Evolutionary conservation across 164 flowering plant genomes (phyloP).

Genomic region (Umbilicus rupestris): DNA sequence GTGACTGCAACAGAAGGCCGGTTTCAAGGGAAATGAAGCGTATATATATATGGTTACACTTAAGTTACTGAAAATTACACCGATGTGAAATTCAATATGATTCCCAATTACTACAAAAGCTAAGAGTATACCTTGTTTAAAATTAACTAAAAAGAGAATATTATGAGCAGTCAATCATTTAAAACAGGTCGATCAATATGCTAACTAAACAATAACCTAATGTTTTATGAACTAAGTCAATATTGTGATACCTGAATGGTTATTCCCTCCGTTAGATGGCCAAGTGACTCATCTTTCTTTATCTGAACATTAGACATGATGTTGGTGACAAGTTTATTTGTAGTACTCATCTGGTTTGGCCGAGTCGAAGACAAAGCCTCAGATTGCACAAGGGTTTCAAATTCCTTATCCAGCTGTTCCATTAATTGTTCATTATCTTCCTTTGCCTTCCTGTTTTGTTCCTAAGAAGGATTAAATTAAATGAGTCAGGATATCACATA

Average conservation of each 20-base stretch:
- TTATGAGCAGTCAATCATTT: too few species aligned
- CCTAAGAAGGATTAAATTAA: slow-evolving; percentile 28
- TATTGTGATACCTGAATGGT: slow-evolving; percentile 27
- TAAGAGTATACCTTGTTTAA: too few species aligned
- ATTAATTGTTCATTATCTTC: slow-evolving; percentile 67
- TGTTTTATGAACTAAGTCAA: too few species aligned
- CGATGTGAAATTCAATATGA: too few species aligned
- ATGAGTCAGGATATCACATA: not conserved
- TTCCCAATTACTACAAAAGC: too few species aligned
- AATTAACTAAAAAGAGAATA: too few species aligned
- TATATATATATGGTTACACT: not conserved
- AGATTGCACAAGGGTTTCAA: slow-evolving; percentile 53
- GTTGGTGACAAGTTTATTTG: slow-evolving; percentile 16
- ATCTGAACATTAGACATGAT: slow-evolving; percentile 23
- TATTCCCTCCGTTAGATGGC: slow-evolving; percentile 15
- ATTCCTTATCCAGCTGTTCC: slow-evolving; percentile 66
- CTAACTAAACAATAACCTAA: not conserved
- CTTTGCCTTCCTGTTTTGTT: slow-evolving; percentile 66
- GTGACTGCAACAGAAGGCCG: slow-evolving; percentile 32
- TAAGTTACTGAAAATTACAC: too few species aligned
- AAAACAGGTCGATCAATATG: too few species aligned
- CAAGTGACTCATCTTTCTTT: slow-evolving; percentile 25
- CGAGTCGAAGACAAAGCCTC: slow-evolving; percentile 48
- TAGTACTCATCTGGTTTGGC: slow-evolving; percentile 32
- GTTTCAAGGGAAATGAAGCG: not conserved